A percentile compares a stretch with the other conserved stretches of the same genome.
Evolutionary conservation across 345 rosid genomes (phyloP).

Genomic region (Aethionema arabicum): DNA sequence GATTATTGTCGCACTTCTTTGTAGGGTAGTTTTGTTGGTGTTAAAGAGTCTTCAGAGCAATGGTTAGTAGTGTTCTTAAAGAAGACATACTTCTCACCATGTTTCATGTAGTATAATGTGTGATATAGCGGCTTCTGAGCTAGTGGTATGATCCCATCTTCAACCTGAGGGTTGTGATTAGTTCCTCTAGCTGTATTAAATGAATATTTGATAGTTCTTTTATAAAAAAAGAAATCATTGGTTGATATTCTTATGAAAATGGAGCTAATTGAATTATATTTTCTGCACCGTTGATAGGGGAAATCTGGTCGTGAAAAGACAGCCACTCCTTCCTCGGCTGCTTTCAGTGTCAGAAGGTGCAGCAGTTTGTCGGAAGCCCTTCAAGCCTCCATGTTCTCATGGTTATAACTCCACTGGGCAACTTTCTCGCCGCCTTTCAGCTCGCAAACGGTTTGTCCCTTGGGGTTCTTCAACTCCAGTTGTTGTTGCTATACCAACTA

Average conservation of each 20-base stretch:
- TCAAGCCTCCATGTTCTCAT: conserved; percentile 74
- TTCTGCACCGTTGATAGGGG: conserved; percentile 53
- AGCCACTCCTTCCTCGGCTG: conserved; percentile 79
- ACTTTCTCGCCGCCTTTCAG: conserved; percentile 82
- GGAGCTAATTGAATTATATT: conserved; percentile 20
- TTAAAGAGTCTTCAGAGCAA: too few species aligned
- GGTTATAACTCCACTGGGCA: conserved; percentile 56
- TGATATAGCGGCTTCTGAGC: neutral
- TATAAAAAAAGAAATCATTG: neutral
- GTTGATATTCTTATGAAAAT: conserved; percentile 3
- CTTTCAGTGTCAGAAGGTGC: conserved; percentile 88
- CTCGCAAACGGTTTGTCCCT: conserved; percentile 90
- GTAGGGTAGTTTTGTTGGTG: neutral
- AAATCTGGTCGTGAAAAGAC: conserved; percentile 75
- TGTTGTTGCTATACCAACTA: conserved; percentile 47
- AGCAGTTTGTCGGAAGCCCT: conserved; percentile 87
- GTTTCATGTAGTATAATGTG: neutral
- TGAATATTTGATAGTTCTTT: neutral
- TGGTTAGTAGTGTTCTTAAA: neutral
- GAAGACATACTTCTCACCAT: neutral
- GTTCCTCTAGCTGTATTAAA: conserved; percentile 8
- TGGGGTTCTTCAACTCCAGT: conserved; percentile 84
- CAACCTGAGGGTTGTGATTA: conserved; percentile 5
- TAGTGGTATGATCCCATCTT: conserved; percentile 6
- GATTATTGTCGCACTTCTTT: neutral